phyloP scores from a whole-genome alignment of 768 basidiomycete genomes.

The Tephrocybe sp. region DNA sequence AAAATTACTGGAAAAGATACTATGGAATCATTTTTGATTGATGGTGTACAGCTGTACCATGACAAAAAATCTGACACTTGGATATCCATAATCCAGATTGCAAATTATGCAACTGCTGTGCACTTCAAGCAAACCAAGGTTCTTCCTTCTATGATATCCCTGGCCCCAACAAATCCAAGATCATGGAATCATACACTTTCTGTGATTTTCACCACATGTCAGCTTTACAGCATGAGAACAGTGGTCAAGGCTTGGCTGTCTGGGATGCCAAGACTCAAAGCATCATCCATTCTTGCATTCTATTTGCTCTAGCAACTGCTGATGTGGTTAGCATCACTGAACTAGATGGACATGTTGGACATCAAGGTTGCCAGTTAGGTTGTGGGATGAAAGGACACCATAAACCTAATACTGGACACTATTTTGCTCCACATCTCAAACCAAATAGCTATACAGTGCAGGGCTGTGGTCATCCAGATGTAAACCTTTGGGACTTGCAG shows the following conservation, averaged over 20 bases:
- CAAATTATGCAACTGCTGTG: constrained; percentile 24
- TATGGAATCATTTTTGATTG: constrained; percentile 31
- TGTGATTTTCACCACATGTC: constrained; percentile 1
- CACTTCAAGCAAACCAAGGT: constrained; percentile 32
- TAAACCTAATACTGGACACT: constrained; percentile 17
- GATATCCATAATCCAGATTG: constrained; percentile 35
- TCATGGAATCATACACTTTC: constrained; percentile 5
- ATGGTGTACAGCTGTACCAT: constrained; percentile 40
- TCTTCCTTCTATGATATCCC: constrained; percentile 24
- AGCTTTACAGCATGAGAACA: constrained; percentile 5
- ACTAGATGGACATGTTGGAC: constrained; percentile 29
- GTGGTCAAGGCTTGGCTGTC: constrained; percentile 20
- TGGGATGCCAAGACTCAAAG: constrained; percentile 22
- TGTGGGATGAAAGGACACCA: constrained; percentile 25
- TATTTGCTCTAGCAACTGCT: constrained; percentile 14
- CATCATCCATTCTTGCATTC: constrained; percentile 1
- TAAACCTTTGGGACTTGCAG: constrained; percentile 6
- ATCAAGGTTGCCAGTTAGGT: constrained; percentile 30
- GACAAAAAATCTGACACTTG: constrained; percentile 41
- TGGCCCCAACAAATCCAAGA: constrained; percentile 9
- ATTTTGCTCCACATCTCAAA: constrained; percentile 9
- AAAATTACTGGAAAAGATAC: constrained; percentile 28
- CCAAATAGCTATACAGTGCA: constrained; percentile 16
- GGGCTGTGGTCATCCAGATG: constrained; percentile 8
- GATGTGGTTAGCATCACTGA: constrained; percentile 15